Percentiles rank a stretch among this genome's conserved stretches.
Conservation (phyloP, 1,284 basidiomycete species). For the Papiliotrema terrestris region DNA sequence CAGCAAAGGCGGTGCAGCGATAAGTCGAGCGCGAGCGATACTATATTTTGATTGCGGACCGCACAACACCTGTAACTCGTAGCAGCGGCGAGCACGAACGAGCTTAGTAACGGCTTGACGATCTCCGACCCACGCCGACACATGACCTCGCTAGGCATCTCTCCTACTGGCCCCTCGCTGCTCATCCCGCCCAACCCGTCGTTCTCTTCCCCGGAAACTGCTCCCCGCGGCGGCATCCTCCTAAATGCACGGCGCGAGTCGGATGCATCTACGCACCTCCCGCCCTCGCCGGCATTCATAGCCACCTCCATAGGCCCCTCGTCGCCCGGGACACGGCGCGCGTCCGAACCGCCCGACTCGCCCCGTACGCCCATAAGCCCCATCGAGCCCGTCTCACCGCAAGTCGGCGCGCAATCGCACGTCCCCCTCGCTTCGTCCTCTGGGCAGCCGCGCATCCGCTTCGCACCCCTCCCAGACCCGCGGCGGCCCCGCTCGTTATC, state of each 20-base stretch:
- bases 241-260: slow-evolving; percentile 16
- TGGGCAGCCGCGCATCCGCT: slow-evolving; percentile 29
- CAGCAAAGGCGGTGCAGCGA: too few species aligned
- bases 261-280: not conserved
- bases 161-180: slow-evolving; percentile 15
- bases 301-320: not conserved
- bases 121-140: too few species aligned
- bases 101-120: too few species aligned
- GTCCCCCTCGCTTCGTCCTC: not conserved
- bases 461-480: slow-evolving; percentile 48
- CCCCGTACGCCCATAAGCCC: slow-evolving; percentile 4
- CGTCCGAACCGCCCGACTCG: not conserved
- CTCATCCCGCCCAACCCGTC: slow-evolving; percentile 28
- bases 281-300: not conserved
- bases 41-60: too few species aligned
- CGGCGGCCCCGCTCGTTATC: slow-evolving; percentile 40
- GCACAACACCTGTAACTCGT: too few species aligned
- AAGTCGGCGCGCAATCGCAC: not conserved
- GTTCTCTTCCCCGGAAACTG: slow-evolving; percentile 10
- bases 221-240: slow-evolving; percentile 27
- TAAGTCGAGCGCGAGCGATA: too few species aligned
- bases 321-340: not conserved
- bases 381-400: not conserved
- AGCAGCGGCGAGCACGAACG: too few species aligned
- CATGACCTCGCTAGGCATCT: slow-evolving; percentile 15